Base-by-base conservation (phyloP, 495 filamentous ascomycete genomes). In the Penicillium argentinense region DNA sequence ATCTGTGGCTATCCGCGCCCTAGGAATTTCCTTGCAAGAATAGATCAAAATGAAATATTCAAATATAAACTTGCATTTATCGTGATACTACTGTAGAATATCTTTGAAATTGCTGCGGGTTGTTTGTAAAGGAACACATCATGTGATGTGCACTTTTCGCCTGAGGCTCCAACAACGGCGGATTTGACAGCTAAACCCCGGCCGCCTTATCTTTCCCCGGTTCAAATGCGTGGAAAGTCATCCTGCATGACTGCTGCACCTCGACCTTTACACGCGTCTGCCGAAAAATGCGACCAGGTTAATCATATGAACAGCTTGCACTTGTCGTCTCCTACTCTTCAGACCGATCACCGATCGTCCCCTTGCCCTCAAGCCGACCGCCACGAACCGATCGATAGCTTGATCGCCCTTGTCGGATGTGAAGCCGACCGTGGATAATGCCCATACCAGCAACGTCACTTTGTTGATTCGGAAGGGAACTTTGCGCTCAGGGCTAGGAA, bases 121-220 rank as follows among this genome's bases (percentile, higher is more conserved):
- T n/a, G n/a, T n/a, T n/a, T n/a, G n/a, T n/a, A n/a, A n/a, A n/a
- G n/a, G n/a, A n/a, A n/a, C n/a, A 19, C 27, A 27, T 48, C 37
- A 48, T 48, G 45, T 48, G 27, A 41, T 28, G 24, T 42, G 13
- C 14, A 16, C 8, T 24, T 1, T 1, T 0, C 28, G 51, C 46
- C 51, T 50, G 14, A 48, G 39, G 53, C 48, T 16, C 0, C 3
- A 26, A 42, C 24, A 45, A 40, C 39, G 51, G 22, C 32, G n/a
- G 51, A 50, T 28, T 33, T 45, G 51, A 27, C 48, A 44, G 53
- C 47, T 56, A 56, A 53, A 34, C 44, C 33, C 17, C 17, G 9
- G 21, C 18, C 28, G 38, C 34, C 53, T 56, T 53, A 56, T 56
- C 53, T 45, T 47, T 39, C 53, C 49, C 53, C 44, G 16, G 44